phyloP scores from a whole-genome alignment of 768 basidiomycete genomes.

The Serpula lacrymans region DNA sequence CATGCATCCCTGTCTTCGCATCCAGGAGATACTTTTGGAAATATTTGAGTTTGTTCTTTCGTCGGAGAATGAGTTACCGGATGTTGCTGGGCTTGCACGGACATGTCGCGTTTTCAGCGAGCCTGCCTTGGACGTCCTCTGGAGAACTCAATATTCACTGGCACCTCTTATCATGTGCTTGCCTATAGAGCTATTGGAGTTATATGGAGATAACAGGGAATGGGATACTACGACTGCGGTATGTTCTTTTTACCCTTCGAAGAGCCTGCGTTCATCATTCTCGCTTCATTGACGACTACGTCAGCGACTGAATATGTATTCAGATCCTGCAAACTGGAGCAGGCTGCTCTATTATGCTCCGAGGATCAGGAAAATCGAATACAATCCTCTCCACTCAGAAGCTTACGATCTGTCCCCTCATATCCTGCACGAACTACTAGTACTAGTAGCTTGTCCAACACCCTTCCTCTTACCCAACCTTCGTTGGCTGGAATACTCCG shows the following conservation, averaged over 20 bases:
- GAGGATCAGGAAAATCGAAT: not conserved
- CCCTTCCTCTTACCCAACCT: slow-evolving; percentile 2
- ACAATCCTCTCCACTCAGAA: not conserved
- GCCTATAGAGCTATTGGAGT: no score
- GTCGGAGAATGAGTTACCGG: no score
- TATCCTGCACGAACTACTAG: not conserved
- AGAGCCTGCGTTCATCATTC: no score
- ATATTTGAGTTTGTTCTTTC: no score
- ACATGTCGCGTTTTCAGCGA: slow-evolving; percentile 6
- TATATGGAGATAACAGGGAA: no score
- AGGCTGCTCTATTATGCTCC: not conserved
- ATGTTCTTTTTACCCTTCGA: no score
- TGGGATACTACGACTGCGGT: no score
- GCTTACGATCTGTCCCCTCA: not conserved
- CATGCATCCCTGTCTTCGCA: slow-evolving; percentile 3
- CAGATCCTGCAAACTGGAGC: not conserved
- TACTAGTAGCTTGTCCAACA: not conserved
- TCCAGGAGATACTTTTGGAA: not conserved
- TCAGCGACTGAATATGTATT: not conserved
- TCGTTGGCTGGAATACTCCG: no score
- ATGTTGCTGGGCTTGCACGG: slow-evolving; percentile 2
- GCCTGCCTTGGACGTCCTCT: slow-evolving; percentile 4
- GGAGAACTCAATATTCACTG: slow-evolving; percentile 4
- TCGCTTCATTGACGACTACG: not conserved
- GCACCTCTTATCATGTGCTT: slow-evolving; percentile 3